Evolutionary conservation across 73 alveolate genomes (phyloP).

Genomic region (Diophrys sp.): DNA sequence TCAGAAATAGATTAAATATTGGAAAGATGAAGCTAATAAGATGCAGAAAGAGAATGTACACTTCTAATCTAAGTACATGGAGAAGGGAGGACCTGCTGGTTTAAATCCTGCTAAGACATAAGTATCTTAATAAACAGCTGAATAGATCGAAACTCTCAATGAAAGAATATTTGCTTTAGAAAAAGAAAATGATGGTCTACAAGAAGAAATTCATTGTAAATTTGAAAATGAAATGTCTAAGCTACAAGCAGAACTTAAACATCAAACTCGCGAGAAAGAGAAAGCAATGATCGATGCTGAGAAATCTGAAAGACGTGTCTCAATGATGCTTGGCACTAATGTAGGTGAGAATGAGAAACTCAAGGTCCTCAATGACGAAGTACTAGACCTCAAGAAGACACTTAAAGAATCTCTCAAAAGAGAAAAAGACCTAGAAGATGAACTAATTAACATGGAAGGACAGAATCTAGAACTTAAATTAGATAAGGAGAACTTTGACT

Average conservation of each 20-base stretch:
- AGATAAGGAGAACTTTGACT: conserved; percentile 48
- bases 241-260: conserved; percentile 19
- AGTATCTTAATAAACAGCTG: neutral
- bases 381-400: conserved; percentile 37
- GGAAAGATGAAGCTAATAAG: conserved; percentile 21
- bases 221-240: conserved; percentile 26
- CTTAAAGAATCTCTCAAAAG: conserved; percentile 14
- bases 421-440: conserved; percentile 25
- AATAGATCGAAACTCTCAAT: neutral
- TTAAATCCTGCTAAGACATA: too few relatives aligned
- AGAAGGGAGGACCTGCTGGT: neutral
- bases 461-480: conserved; percentile 41
- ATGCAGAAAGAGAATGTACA: conserved; percentile 4
- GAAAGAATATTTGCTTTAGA: conserved; percentile 13
- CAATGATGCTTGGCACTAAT: conserved; percentile 13
- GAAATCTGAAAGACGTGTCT: conserved; percentile 1
- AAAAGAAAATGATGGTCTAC: conserved; percentile 26
- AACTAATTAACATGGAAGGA: conserved; percentile 39
- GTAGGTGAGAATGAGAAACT: conserved; percentile 28
- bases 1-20: conserved; percentile 11
- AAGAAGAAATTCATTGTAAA: conserved; percentile 8
- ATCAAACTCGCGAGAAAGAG: neutral
- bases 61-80: neutral
- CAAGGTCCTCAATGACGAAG: neutral
- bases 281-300: neutral